Evolutionary conservation across 495 filamentous ascomycete species (phyloP), one percentile per base, ranked within the genome.

Genomic region (Trichoderma reesei): DNA sequence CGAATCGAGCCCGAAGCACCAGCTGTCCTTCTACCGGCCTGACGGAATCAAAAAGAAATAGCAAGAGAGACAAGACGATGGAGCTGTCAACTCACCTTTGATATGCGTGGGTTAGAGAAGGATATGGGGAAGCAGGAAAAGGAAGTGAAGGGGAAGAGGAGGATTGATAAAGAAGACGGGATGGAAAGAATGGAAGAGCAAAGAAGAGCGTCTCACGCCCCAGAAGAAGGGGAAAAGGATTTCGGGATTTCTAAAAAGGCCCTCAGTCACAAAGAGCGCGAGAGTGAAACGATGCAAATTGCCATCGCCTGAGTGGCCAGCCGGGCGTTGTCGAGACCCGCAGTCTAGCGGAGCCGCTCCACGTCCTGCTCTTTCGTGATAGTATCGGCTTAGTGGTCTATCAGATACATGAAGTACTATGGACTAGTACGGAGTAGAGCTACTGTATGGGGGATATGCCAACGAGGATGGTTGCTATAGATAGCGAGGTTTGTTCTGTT

Each of bases 271-370:
- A 56, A 34, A 5, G 0, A 46, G 8, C 14, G 38, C 6, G 16
- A 10, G 5, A n/a, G 59, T 18, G 13, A 5, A 56, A 56, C 51
- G 51, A 56, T 56, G 51, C 51, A 56, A 56, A 56, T 56, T 56
- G 51, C 14, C 16, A 56, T 56, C 26, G 51, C 51, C 51, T 56
- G 20, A 56, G 51, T 56, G 51, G 51, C 51, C 51, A 56, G 26
- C 9, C 7, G 11, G 26, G 51, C 51, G 51, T 56, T 4, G 51
- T 34, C 26, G 4, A 34, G 51, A 56, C 51, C 51, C 51, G 51
- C 51, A 6, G 26, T 10, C 51, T 26, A 36, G 51, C 51, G 51
- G 51, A 56, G 51, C 16, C 26, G 51, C 51, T 56, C 51, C 51
- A 56, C 51, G 51, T 34, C 51, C 18, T 16, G 9, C 44, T 5